phyloP scores from a whole-genome alignment of 139 green algal genomes.

The Chlamydomonas sphaeroides region DNA sequence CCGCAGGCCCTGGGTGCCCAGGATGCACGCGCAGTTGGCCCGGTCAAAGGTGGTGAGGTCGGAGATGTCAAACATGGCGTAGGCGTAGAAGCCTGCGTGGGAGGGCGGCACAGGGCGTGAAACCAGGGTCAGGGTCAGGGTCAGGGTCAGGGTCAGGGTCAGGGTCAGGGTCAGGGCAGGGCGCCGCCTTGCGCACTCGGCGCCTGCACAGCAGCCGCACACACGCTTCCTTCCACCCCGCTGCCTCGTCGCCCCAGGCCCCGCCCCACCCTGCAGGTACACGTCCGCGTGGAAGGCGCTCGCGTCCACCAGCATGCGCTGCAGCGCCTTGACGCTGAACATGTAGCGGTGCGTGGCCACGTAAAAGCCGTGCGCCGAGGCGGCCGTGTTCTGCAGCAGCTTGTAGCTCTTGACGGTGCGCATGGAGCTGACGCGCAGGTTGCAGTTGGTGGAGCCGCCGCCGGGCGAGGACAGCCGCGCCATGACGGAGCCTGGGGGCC shows the following conservation, averaged over 20 bases:
- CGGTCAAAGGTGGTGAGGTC: conserved; percentile 46
- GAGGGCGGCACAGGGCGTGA: too few relatives aligned
- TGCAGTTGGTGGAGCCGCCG: conserved; percentile 11
- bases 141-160: too few relatives aligned
- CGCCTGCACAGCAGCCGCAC: too few relatives aligned
- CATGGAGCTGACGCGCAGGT: conserved; percentile 44
- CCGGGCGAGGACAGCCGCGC: too few relatives aligned
- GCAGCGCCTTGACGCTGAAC: conserved; percentile 43
- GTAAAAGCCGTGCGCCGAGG: conserved; percentile 38
- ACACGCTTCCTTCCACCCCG: too few relatives aligned
- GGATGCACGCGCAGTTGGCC: conserved; percentile 38
- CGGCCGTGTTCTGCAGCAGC: conserved; percentile 26
- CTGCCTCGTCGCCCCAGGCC: too few relatives aligned
- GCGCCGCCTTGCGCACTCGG: too few relatives aligned
- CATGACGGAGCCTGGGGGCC: too few relatives aligned
- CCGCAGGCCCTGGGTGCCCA: conserved; percentile 13
- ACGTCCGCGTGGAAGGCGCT: conserved; percentile 45
- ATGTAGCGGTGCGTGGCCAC: conserved; percentile 41
- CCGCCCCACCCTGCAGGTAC: conserved; percentile 33
- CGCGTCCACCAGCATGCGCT: conserved; percentile 35
- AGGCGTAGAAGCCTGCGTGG: conserved; percentile 46
- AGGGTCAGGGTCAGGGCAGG: too few relatives aligned
- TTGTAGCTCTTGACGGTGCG: conserved; percentile 47
- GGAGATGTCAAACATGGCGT: conserved; percentile 49
- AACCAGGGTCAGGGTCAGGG: too few relatives aligned